phyloP scores from a whole-genome alignment of 495 filamentous ascomycete species.

The Aspergillus heteromorphus region DNA sequence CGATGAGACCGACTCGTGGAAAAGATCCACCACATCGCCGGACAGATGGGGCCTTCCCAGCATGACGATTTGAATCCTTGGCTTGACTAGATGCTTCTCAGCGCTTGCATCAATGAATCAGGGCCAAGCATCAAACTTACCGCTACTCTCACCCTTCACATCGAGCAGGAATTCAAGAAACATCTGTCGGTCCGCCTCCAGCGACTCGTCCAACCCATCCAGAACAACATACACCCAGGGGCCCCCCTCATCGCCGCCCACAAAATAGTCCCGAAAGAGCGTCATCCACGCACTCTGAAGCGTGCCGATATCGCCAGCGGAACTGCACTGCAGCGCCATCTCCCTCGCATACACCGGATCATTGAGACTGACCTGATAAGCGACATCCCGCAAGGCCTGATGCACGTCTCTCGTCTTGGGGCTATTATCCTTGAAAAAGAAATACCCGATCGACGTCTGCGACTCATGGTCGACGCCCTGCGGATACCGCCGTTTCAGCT shows the following conservation, averaged over 20 bases:
- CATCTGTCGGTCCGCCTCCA: neutral
- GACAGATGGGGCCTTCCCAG: slow-evolving; percentile 2
- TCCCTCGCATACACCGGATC: neutral
- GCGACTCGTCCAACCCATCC: neutral
- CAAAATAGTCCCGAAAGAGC: neutral
- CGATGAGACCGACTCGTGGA: neutral
- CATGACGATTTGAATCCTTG: neutral
- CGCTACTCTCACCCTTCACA: neutral
- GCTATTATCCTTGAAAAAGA: slow-evolving; percentile 29
- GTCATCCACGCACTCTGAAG: neutral
- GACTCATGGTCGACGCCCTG: neutral
- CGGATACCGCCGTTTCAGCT: slow-evolving; percentile 7
- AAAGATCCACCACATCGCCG: neutral
- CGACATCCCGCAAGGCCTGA: slow-evolving; percentile 22
- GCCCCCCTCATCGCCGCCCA: neutral
- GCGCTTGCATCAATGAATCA: neutral
- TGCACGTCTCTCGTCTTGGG: slow-evolving; percentile 20
- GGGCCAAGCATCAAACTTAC: neutral
- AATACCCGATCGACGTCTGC: slow-evolving; percentile 22
- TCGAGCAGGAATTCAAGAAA: neutral
- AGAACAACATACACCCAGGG: neutral
- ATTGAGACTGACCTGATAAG: slow-evolving; percentile 20
- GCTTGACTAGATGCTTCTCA: neutral
- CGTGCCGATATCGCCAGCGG: neutral
- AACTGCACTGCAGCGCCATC: neutral